phyloP scores from a whole-genome alignment of 2,329 filamentous ascomycete species.

The Pyricularia grisea region DNA sequence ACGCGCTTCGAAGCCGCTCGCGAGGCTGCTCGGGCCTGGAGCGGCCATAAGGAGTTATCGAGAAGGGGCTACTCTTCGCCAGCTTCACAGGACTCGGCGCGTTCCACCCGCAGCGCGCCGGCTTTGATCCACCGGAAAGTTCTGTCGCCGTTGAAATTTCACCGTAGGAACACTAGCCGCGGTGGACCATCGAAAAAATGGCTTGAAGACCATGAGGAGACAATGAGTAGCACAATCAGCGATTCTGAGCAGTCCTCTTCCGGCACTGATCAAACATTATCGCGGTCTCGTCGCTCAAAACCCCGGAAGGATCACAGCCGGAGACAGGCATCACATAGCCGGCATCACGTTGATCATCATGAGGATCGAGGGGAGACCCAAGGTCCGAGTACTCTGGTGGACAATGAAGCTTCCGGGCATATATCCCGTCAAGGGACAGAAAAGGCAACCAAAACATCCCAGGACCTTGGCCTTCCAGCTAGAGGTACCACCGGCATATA shows the following conservation, averaged over 20 bases:
- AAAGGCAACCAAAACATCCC: neutral
- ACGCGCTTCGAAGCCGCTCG: conserved; percentile 3
- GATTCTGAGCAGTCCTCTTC: neutral
- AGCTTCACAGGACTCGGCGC: neutral
- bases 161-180: neutral
- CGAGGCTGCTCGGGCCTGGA: conserved; percentile 3
- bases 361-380: neutral
- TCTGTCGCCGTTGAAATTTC: neutral
- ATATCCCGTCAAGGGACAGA: neutral
- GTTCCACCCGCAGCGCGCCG: neutral
- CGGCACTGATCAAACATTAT: neutral
- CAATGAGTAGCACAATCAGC: neutral
- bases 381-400: neutral
- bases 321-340: neutral
- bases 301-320: neutral
- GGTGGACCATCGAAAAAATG: neutral
- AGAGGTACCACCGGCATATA: neutral
- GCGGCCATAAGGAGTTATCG: neutral
- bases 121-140: neutral
- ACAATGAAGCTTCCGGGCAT: neutral
- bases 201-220: neutral
- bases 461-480: neutral
- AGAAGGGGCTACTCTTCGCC: neutral
- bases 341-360: neutral
- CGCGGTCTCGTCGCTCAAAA: neutral